Conservation (phyloP, 768 basidiomycete genomes). For the Exsudoporus frostii region DNA sequence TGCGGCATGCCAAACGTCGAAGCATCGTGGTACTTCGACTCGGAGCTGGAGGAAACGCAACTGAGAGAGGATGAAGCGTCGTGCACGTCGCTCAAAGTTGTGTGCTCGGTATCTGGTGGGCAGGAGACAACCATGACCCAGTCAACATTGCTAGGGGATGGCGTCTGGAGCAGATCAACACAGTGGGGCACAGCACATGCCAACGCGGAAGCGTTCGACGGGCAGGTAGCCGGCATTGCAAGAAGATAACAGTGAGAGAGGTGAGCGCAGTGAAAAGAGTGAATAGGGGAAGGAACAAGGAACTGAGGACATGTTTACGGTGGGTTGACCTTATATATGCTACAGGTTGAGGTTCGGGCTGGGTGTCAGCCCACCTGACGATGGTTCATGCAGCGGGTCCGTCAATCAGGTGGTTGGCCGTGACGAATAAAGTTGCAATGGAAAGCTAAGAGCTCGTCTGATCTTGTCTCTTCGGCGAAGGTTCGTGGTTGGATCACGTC, state of each 20-base stretch:
- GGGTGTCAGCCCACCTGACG: background rate
- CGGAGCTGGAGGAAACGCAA: background rate
- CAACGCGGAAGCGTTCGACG: background rate
- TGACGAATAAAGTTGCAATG: too few relatives aligned
- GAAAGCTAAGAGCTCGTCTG: too few relatives aligned
- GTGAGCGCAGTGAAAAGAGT: background rate
- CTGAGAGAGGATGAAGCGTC: background rate
- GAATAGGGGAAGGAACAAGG: background rate
- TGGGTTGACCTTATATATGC: constrained; percentile 3
- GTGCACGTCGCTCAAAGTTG: background rate
- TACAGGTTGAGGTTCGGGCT: background rate
- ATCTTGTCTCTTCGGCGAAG: too few relatives aligned
- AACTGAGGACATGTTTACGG: background rate
- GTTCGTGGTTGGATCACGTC: too few relatives aligned
- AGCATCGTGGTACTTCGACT: background rate
- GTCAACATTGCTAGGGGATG: background rate
- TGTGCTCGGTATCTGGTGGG: background rate
- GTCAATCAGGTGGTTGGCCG: too few relatives aligned
- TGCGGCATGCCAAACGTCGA: background rate
- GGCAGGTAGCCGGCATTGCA: constrained; percentile 1
- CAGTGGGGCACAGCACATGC: background rate
- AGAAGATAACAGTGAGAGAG: background rate
- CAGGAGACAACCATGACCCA: background rate
- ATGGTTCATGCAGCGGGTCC: too few relatives aligned
- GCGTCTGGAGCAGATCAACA: background rate